These are phyloP conservation scores for Cyclocybe cylindracea DNA, from an alignment of 768 basidiomycete genomes.

Conservation along the genomic window DNA sequence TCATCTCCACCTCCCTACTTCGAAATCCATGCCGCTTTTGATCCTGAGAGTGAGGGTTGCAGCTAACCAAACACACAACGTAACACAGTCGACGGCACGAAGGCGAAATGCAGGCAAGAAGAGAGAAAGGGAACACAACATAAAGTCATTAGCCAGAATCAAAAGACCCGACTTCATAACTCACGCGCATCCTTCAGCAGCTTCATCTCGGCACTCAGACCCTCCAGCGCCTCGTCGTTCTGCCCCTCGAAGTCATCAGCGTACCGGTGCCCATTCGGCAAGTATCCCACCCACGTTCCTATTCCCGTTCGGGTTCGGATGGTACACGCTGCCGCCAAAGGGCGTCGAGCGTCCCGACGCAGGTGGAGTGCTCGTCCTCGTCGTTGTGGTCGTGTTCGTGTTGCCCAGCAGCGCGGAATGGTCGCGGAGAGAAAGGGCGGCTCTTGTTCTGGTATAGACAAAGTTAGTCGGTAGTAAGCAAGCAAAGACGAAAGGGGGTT, in stretches of 20 bases:
- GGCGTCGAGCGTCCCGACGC: constrained; percentile 80
- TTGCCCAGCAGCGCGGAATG: constrained; percentile 64
- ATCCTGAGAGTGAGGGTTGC: no score
- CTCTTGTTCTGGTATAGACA: constrained; percentile 32
- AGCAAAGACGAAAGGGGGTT: no score
- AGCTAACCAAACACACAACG: not conserved
- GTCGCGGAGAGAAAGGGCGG: constrained; percentile 55
- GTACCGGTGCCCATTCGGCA: constrained; percentile 51
- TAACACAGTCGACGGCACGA: constrained; percentile 5
- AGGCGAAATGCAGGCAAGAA: not conserved
- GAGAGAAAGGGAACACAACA: not conserved
- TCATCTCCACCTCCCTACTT: no score
- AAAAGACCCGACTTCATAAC: constrained; percentile 7
- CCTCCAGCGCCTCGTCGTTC: constrained; percentile 82
- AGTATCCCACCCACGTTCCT: constrained; percentile 15
- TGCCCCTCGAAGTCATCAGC: constrained; percentile 94
- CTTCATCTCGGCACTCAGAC: constrained; percentile 81
- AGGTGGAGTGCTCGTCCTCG: constrained; percentile 49
- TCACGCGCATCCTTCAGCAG: constrained; percentile 90
- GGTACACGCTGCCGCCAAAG: constrained; percentile 34
- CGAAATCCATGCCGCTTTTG: no score
- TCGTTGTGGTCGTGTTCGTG: no score
- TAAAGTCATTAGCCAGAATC: not conserved
- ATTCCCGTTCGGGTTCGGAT: not conserved
- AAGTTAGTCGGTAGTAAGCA: no score